Evolutionary conservation across 257 asterid species (phyloP).

Genomic region (Capsicum rhomboideum): DNA sequence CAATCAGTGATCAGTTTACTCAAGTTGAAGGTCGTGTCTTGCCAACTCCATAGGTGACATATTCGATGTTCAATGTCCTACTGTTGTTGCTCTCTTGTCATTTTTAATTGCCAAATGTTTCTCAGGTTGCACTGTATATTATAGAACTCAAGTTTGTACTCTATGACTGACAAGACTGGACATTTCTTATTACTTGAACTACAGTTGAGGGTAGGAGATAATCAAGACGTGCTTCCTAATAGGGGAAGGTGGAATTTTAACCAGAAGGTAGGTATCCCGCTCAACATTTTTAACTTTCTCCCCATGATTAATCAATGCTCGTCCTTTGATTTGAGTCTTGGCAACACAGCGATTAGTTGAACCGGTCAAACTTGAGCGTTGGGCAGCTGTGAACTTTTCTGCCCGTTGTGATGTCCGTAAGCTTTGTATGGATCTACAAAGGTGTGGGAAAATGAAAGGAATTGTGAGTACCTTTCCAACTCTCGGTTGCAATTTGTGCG

Average conservation of each 20-base stretch:
- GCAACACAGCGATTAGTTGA: conserved; percentile 33
- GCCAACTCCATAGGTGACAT: conserved; percentile 49
- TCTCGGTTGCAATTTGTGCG: background rate
- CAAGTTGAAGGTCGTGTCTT: conserved; percentile 50
- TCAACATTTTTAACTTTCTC: background rate
- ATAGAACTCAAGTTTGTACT: background rate
- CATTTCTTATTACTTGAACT: background rate
- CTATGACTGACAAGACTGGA: background rate
- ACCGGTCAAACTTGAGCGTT: conserved; percentile 29
- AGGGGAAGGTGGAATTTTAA: conserved; percentile 73
- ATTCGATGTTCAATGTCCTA: background rate
- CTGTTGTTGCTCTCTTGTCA: background rate
- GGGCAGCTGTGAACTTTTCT: conserved; percentile 64
- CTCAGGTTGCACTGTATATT: background rate
- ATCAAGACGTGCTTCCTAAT: conserved; percentile 33
- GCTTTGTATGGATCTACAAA: conserved; percentile 18
- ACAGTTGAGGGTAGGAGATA: conserved; percentile 51
- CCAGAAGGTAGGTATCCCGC: conserved; percentile 33
- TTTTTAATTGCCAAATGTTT: background rate
- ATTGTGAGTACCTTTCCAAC: conserved; percentile 32
- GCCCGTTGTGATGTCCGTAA: conserved; percentile 26
- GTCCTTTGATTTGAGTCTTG: conserved; percentile 6
- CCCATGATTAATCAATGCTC: background rate
- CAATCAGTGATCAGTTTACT: conserved; percentile 40
- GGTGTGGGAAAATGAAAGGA: conserved; percentile 55